Percentiles rank a stretch among this genome's conserved stretches.
phyloP scores from a whole-genome alignment of 768 basidiomycete genomes.

The Tephrocybe sp. region DNA sequence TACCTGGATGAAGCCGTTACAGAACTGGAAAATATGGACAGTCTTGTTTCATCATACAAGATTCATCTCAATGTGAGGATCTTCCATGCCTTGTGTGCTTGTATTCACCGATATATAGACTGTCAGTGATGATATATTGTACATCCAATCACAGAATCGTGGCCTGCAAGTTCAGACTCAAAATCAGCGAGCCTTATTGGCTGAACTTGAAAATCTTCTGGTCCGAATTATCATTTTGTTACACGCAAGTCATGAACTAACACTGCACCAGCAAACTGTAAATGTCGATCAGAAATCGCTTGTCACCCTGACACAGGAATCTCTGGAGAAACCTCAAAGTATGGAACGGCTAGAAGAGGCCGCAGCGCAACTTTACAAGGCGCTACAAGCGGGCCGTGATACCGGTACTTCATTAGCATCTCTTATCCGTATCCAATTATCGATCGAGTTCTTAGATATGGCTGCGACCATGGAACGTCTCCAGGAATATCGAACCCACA shows the following conservation, averaged over 20 bases:
- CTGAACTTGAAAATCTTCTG: constrained; percentile 85
- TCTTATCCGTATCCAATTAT: constrained; percentile 12
- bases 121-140: constrained; percentile 92
- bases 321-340: constrained; percentile 75
- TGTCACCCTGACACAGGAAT: constrained; percentile 81
- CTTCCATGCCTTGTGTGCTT: constrained; percentile 1
- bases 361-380: constrained; percentile 90
- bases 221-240: constrained; percentile 25
- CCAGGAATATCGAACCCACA: constrained; percentile 88
- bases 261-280: constrained; percentile 74
- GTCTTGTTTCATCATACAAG: constrained; percentile 89
- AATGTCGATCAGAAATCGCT: constrained; percentile 84
- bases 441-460: constrained; percentile 60
- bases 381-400: constrained; percentile 85
- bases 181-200: constrained; percentile 84
- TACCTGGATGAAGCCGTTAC: constrained; percentile 86
- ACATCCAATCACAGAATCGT: constrained; percentile 94
- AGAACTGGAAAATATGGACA: constrained; percentile 90
- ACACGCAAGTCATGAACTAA: not conserved
- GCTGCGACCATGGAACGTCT: constrained; percentile 95
- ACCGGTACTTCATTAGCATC: constrained; percentile 52
- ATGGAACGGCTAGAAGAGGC: constrained; percentile 81
- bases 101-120: no score
- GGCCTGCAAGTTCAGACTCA: constrained; percentile 97
- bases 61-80: constrained; percentile 87